phyloP scores from a whole-genome alignment of 23 red algal species.

The Cyanidiococcus yangmingshanensis region DNA sequence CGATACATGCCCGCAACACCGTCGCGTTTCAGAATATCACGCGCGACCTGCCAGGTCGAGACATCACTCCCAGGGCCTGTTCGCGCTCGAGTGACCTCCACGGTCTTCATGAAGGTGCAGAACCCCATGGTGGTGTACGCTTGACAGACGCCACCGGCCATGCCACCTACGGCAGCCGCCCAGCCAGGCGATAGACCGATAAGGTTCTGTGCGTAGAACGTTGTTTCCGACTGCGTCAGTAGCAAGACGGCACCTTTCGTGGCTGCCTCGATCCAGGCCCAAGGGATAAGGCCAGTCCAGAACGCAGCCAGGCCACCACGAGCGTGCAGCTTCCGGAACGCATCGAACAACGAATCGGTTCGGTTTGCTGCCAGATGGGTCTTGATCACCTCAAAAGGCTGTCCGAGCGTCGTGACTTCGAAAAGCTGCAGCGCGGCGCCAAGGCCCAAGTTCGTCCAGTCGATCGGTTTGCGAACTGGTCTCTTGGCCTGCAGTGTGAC shows the following conservation, averaged over 20 bases:
- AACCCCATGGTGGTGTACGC: slow-evolving; percentile 83
- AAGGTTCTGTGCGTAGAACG: slow-evolving; percentile 20
- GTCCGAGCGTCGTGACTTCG: slow-evolving; percentile 86
- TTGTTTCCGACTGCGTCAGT: slow-evolving; percentile 54
- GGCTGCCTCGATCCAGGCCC: slow-evolving; percentile 80
- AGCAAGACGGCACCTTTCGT: slow-evolving; percentile 88
- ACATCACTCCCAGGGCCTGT: slow-evolving; percentile 19
- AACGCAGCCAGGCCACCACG: slow-evolving; percentile 53
- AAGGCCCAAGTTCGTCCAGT: slow-evolving; percentile 48
- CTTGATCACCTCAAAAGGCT: slow-evolving; percentile 96
- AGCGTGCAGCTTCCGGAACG: slow-evolving; percentile 61
- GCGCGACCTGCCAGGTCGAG: slow-evolving; percentile 23
- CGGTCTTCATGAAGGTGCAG: slow-evolving; percentile 87
- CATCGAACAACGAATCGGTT: slow-evolving; percentile 47
- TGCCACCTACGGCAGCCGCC: slow-evolving; percentile 50
- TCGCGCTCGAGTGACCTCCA: slow-evolving; percentile 58
- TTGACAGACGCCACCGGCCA: slow-evolving; percentile 79
- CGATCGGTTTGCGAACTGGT: slow-evolving; percentile 13
- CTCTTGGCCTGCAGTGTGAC: not conserved
- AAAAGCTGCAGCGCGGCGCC: slow-evolving; percentile 88
- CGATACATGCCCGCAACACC: slow-evolving; percentile 76
- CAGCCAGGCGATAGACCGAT: slow-evolving; percentile 35
- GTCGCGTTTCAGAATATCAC: slow-evolving; percentile 40
- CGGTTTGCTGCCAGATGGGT: slow-evolving; percentile 82
- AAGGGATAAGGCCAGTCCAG: slow-evolving; percentile 69